Evolutionary conservation across 2,329 filamentous ascomycete genomes (phyloP), one percentile per base, ranked within the genome.

Genomic region (Penicillium sp.): DNA sequence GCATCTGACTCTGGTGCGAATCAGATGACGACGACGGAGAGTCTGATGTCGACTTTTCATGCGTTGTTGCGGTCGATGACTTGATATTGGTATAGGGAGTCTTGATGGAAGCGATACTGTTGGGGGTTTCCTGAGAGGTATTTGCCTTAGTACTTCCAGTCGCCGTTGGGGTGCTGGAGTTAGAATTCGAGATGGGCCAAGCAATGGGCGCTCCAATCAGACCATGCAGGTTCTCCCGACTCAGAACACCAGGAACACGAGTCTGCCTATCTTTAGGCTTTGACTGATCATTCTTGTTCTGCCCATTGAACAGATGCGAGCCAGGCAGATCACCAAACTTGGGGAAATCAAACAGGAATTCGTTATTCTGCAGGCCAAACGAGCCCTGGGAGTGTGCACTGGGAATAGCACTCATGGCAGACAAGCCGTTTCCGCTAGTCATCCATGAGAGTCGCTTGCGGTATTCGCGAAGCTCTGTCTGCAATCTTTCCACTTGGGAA

Each of bases 271-370:
- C 56, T 15, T 57, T 59, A 12, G 61, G n/a, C n/a, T 64, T 59
- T 8, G 63, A 54, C 59, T 67, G 58, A 25, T 64, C 60, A 15
- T 74, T 64, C 64, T 74, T 73, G 27, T 66, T 61, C 8, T 76
- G 70, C n/a, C 75, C 72, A 53, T 78, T 80, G 57, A 84, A 79
- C 12, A 84, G 75, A 57, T 82, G 80, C 4, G 77, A 74, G 26
- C 77, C 79, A 20, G 84, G 82, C 25, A 95, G 82, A 56, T 86
- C 83, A 45, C 94, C 94, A 67, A 99, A 97, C 70, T 89, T 92
- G 61, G 94, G 93, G 62, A 97, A 97, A 64, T 97, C 93, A 65
- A 99, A 97, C 63, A 93, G 88, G 70, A 97, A 97, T 70, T 89
- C 92, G 71, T 89, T 88, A 59, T 89, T 88, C 66, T 81, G 85